These are phyloP conservation scores for Cucurbita argyrosperma DNA, from an alignment of 306 rosid species.

Conservation along the genomic window DNA sequence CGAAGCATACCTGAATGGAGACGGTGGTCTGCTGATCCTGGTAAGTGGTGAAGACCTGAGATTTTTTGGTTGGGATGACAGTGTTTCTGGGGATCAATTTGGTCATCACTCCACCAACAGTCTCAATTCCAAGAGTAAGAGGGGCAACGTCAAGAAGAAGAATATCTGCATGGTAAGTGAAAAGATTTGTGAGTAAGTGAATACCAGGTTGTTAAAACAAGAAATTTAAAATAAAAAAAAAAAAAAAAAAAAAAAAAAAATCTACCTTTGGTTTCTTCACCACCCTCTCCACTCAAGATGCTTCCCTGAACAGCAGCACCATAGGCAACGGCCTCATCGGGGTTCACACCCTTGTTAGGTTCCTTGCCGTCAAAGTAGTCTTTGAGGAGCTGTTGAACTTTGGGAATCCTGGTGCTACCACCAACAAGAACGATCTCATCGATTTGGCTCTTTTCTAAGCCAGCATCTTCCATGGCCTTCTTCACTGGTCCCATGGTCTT, in stretches of 20 bases:
- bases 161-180: slow-evolving; percentile 38
- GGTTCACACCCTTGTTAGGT: slow-evolving; percentile 99
- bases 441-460: slow-evolving; percentile 73
- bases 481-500: slow-evolving; percentile 98
- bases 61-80: slow-evolving; percentile 96
- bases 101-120: slow-evolving; percentile 99
- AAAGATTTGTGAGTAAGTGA: background rate
- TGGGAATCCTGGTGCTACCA: slow-evolving; percentile 95
- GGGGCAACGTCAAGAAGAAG: slow-evolving; percentile 98
- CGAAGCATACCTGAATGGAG: slow-evolving; percentile 68
- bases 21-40: slow-evolving; percentile 99
- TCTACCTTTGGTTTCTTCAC: slow-evolving; percentile 86
- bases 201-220: background rate
- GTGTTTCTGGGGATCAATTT: slow-evolving; percentile 97
- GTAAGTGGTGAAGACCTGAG: slow-evolving; percentile 97
- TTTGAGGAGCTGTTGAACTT: slow-evolving; percentile 86
- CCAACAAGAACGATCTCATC: slow-evolving; percentile 95
- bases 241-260: background rate
- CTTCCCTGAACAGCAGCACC: slow-evolving; percentile 99
- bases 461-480: slow-evolving; percentile 98
- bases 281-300: slow-evolving; percentile 98
- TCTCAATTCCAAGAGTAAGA: slow-evolving; percentile 95
- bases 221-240: too few species aligned
- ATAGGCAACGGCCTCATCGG: slow-evolving; percentile 94
- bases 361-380: slow-evolving; percentile 94